phyloP scores from a whole-genome alignment of 2,329 filamentous ascomycete species.

The Nemania bipapillata region DNA sequence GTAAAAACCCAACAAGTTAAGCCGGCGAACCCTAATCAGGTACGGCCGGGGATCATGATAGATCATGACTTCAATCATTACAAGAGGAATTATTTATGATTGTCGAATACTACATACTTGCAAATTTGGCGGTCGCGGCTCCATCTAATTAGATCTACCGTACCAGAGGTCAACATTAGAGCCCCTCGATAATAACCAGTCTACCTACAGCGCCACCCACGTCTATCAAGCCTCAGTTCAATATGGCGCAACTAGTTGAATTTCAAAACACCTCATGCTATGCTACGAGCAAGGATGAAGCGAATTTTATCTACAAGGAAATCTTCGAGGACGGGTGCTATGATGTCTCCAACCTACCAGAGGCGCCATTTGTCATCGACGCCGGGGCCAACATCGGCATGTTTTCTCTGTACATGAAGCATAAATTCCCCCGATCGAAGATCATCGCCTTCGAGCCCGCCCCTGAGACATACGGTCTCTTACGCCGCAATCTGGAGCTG shows the following conservation, averaged over 20 bases:
- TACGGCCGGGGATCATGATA: conserved; percentile 1
- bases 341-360: conserved; percentile 18
- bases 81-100: too few relatives aligned
- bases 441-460: conserved; percentile 31
- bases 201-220: not conserved
- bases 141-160: too few relatives aligned
- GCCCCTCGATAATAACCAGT: not conserved
- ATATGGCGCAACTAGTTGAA: conserved; percentile 20
- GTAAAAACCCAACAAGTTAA: not conserved
- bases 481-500: conserved; percentile 23
- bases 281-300: conserved; percentile 18
- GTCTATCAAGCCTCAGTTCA: not conserved
- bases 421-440: conserved; percentile 17
- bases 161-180: too few relatives aligned
- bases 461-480: conserved; percentile 18
- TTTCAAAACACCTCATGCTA: conserved; percentile 27
- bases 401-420: conserved; percentile 25
- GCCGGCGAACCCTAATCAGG: not conserved
- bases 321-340: conserved; percentile 30
- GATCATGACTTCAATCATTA: not conserved
- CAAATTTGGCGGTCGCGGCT: too few relatives aligned
- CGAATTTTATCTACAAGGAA: conserved; percentile 30
- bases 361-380: conserved; percentile 22
- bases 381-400: conserved; percentile 27
- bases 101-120: too few relatives aligned